Base-by-base conservation (phyloP, 2,329 filamentous ascomycete genomes). In the Epichloe elymi region DNA sequence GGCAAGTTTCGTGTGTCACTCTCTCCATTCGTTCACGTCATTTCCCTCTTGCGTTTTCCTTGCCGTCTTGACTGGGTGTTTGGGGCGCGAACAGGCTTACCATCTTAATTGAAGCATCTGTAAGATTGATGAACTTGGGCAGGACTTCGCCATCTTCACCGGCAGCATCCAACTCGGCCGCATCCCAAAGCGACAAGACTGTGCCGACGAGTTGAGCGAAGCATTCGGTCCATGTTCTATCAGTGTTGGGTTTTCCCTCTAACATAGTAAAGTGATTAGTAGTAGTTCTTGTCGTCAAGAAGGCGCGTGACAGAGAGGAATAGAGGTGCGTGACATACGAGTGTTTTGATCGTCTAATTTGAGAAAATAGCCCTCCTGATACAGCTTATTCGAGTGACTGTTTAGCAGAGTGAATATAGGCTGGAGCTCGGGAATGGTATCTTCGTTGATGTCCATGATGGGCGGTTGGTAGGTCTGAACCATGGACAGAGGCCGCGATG, bases 21-120 rank as follows among this genome's bases (percentile, higher is more conserved):
- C 15, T 35, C n/a, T 36, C 12, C 5, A 23, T 40, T 19, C 33
- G 8, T 26, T 39, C 7, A 15, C n/a, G n/a, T 20, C 48, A 20
- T 20, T 4, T 15, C 19, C 4, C 3, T 14, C 8, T 38, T 19
- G 6, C n/a, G 3, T 15, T 19, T 19, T 39, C 12, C 48, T 39
- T 12, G 4, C 17, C n/a, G 11, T 15, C 5, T 15, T 41, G 23
- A 20, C 46, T 14, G 3, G 14, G 46, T 49, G 4, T 51, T 23
- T 43, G 15, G 17, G 6, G 6, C 33, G 12, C 19, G 37, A 17
- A 14, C 12, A 41, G 35, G 55, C 68, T 58, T 76, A 96, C 93
- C 89, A 97, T 96, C 68, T 95, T 95, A 60, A 98, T 89, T 0
- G 93, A 95, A 19, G 93, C 93, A 75, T 98, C 93, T 6, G 93